Evolutionary conservation across 2,329 filamentous ascomycete genomes (phyloP), one percentile per base, ranked within the genome.

Genomic region (Mycosphaerella sp.): DNA sequence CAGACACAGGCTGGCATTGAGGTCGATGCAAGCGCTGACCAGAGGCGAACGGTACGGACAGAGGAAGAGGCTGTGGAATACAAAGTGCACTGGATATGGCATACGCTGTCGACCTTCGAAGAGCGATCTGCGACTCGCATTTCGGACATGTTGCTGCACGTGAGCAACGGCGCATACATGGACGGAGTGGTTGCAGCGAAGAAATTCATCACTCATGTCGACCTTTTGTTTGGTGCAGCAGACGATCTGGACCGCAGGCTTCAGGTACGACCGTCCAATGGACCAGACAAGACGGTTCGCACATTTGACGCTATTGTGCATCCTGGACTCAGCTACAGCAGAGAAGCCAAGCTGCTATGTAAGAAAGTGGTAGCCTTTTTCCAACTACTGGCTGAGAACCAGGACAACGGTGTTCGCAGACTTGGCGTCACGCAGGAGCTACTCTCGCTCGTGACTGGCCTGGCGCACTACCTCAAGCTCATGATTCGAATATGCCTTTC

Each of bases 321-420:
- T 36, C 59, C 66, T 87, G 89, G 87, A 56, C 78, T 98, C 55
- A 88, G 89, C 8, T 98, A 97, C 67, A 86, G 87, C 14, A 84
- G 93, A 63, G 93, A 98, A 73, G 87, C 93, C n/a, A 98, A 98
- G 71, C 78, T 98, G 44, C 80, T 98, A n/a, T 98, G 93, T 76
- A 98, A 98, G 72, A 98, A 98, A 71, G 95, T 98, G 49, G 93
- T 98, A 5, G 88, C 91, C 21, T 98, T 98, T 75, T 98, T 98
- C 69, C 89, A 89, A 10, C 75, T 98, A 14, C 77, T 98, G 7
- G 95, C 91, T 5, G 95, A 95, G 69, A 93, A 90, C 1, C 91
- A 97, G 66, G 90, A 96, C 64, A 88, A 84, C 7, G 87, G 86
- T n/a, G 83, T 87, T 34, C 80, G 88, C 52, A 93, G 96, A 67